These are phyloP conservation scores for Dichotomopilus funicola DNA, from an alignment of 2,329 filamentous ascomycete species.

Conservation along the genomic window DNA sequence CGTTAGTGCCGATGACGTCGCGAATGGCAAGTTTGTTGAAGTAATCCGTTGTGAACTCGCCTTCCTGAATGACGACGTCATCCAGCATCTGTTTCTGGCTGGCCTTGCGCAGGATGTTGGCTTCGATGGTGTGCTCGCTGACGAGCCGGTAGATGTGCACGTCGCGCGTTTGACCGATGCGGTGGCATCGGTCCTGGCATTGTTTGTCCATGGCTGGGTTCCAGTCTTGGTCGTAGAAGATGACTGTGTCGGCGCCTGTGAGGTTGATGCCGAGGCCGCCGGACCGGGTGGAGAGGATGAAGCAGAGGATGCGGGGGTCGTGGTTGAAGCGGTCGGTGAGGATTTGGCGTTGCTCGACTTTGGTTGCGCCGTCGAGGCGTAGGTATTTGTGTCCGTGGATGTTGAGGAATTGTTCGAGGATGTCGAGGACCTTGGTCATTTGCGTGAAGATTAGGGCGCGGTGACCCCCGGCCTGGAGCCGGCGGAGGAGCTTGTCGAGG, in stretches of 20 bases:
- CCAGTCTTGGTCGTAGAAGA: conserved; percentile 99
- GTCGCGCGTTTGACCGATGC: conserved; percentile 94
- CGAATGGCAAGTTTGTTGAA: conserved; percentile 71
- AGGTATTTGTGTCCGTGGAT: conserved; percentile 97
- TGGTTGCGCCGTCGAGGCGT: conserved; percentile 91
- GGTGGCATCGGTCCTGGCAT: conserved; percentile 94
- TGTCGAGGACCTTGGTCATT: conserved; percentile 98
- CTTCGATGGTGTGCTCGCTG: conserved; percentile 91
- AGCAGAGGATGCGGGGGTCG: conserved; percentile 84
- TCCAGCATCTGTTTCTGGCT: conserved; percentile 98
- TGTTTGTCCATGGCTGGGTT: conserved; percentile 99
- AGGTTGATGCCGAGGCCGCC: conserved; percentile 94
- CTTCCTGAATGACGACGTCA: conserved; percentile 96
- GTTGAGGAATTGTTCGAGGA: conserved; percentile 94
- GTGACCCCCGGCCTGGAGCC: conserved; percentile 82
- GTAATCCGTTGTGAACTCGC: conserved; percentile 95
- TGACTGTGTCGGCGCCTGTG: conserved; percentile 93
- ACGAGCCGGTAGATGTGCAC: conserved; percentile 96
- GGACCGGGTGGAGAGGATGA: conserved; percentile 91
- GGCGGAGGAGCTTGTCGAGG: conserved; percentile 76
- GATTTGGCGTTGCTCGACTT: conserved; percentile 91
- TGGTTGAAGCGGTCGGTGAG: conserved; percentile 96
- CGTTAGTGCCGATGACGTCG: conserved; percentile 55
- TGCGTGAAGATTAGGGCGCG: conserved; percentile 97
- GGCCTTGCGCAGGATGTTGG: conserved; percentile 92